Base-by-base conservation (phyloP, 2,329 filamentous ascomycete genomes). In the Xylaria sp. region DNA sequence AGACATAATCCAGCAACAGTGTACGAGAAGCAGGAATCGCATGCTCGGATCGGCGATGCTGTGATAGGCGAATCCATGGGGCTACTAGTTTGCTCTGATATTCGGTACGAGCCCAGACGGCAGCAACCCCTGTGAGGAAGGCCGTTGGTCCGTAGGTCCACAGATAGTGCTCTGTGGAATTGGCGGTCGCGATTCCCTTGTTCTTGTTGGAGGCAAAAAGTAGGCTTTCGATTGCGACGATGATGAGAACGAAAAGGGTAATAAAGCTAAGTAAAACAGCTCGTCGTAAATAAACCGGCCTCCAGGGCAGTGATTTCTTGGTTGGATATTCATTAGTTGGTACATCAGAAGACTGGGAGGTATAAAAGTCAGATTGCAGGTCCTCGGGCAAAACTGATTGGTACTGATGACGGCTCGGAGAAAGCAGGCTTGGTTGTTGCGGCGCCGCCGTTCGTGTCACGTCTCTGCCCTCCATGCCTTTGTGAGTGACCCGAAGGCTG, bases 111-210 rank as follows among this genome's bases (percentile, higher is more conserved):
- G 37, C 53, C 61, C 40, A 64, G n/a, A 64, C 18, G 5, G 61
- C 53, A 18, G 51, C 51, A 35, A 47, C n/a, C n/a, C 29, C 21
- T 8, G 51, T 64, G 3, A 64, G 18, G 25, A 48, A 12, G 13
- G 40, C 51, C 32, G 47, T 64, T 10, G 61, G 61, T 10, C 61
- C 51, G 23, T 58, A 64, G 18, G 61, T 64, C 51, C 61, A 64
- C 9, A 57, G 25, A 37, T 64, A 64, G 27, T 64, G 61, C 10
- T 23, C 8, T 0, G 44, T 48, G 9, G 23, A 35, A 2, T 6
- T 47, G 13, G 21, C 10, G 2, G 42, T 47, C 2, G 54, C 42
- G n/a, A 64, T n/a, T 3, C 61, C 53, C 5, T 58, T 23, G 13
- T 64, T 64, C 5, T 25, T 37, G n/a, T 51, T 44, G 1, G 42